Evolutionary conservation across 2,329 filamentous ascomycete genomes (phyloP).

Genomic region (Xylariaceae sp.): DNA sequence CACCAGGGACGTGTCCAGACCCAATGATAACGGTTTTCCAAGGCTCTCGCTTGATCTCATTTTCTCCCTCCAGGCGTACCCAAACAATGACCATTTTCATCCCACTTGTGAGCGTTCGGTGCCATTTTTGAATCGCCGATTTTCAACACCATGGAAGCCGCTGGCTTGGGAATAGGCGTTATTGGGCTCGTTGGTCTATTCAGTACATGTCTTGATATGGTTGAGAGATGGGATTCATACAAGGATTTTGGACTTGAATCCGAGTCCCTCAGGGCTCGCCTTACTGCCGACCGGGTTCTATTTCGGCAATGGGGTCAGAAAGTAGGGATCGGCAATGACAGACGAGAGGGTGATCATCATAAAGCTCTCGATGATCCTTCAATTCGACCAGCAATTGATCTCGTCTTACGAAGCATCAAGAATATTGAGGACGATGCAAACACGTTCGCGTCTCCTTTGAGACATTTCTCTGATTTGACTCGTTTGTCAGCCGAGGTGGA

Average conservation of each 20-base stretch:
- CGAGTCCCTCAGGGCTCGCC: background rate
- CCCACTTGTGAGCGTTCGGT: no score
- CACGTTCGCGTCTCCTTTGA: background rate
- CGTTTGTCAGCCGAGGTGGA: background rate
- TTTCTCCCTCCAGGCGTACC: no score
- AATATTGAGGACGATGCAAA: background rate
- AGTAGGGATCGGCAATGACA: slow-evolving; percentile 7
- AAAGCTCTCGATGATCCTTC: slow-evolving; percentile 5
- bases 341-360: background rate
- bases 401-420: slow-evolving; percentile 5
- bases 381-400: background rate
- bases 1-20: no score
- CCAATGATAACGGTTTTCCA: no score
- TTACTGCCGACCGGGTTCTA: background rate
- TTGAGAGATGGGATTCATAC: slow-evolving; percentile 14
- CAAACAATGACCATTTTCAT: no score
- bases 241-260: slow-evolving; percentile 7
- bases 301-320: slow-evolving; percentile 17
- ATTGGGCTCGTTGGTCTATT: slow-evolving; percentile 11
- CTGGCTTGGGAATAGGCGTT: slow-evolving; percentile 4
- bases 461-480: background rate
- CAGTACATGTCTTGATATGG: slow-evolving; percentile 12
- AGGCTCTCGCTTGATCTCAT: no score
- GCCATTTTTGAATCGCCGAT: no score
- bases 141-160: slow-evolving; percentile 17